A percentile compares a stretch with the other conserved stretches of the same genome.
phyloP scores from a whole-genome alignment of 2,329 filamentous ascomycete genomes.

The Delphinella strobiligena region DNA sequence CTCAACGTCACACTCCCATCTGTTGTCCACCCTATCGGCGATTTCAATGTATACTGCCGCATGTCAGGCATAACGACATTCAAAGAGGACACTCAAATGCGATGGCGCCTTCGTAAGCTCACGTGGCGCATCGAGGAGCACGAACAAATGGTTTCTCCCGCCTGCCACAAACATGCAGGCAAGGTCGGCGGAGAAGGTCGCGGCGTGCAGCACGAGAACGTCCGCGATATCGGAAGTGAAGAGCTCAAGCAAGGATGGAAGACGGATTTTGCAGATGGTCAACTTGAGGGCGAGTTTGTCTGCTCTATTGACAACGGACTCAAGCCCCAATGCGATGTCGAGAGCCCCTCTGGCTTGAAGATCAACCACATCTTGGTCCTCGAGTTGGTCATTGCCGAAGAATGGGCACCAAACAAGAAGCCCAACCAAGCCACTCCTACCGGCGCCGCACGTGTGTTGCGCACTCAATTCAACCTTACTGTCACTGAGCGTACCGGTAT shows the following conservation, averaged over 20 bases:
- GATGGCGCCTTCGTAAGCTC: conserved; percentile 85
- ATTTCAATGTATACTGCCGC: conserved; percentile 66
- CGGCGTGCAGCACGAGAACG: conserved; percentile 61
- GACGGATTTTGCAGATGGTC: conserved; percentile 54
- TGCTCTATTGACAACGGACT: conserved; percentile 48
- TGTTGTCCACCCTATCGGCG: conserved; percentile 75
- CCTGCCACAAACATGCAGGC: conserved; percentile 63
- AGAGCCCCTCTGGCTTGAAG: conserved; percentile 60
- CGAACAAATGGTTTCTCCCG: conserved; percentile 64
- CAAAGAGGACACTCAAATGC: conserved; percentile 55
- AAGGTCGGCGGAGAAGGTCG: conserved; percentile 55
- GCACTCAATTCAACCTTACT: conserved; percentile 78
- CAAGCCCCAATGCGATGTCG: conserved; percentile 66
- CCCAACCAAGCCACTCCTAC: conserved; percentile 71
- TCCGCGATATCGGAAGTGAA: conserved; percentile 64
- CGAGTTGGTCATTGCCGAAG: conserved; percentile 88
- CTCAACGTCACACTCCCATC: conserved; percentile 71
- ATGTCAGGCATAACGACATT: conserved; percentile 72
- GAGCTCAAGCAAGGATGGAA: conserved; percentile 88
- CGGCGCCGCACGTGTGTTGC: conserved; percentile 76
- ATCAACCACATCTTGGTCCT: conserved; percentile 78
- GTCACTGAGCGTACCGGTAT: conserved; percentile 76
- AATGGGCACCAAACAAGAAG: conserved; percentile 61
- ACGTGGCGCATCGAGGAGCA: conserved; percentile 90
- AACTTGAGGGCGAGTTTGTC: conserved; percentile 70